phyloP scores from a whole-genome alignment of 2,329 filamentous ascomycete species.

The Penicillium janthinellum region DNA sequence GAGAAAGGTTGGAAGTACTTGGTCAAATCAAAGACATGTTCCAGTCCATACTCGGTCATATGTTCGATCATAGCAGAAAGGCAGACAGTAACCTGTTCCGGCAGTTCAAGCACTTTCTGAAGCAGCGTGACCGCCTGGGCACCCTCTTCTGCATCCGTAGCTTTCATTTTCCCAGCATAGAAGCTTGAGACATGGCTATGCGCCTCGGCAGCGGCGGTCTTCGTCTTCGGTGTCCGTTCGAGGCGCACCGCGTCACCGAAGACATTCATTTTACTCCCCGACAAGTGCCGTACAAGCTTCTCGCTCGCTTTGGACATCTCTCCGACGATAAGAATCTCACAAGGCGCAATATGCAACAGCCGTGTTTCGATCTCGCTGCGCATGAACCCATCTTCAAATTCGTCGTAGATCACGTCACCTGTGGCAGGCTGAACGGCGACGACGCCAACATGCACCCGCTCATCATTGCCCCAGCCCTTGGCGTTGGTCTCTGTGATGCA shows the following conservation, averaged over 20 bases:
- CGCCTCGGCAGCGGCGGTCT: constrained; percentile 80
- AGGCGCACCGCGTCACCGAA: constrained; percentile 89
- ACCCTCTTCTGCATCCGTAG: constrained; percentile 55
- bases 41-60: constrained; percentile 84
- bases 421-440: constrained; percentile 94
- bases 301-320: constrained; percentile 87
- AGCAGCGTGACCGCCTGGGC: constrained; percentile 67
- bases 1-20: constrained; percentile 98
- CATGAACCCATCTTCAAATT: constrained; percentile 98
- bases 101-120: constrained; percentile 81
- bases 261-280: constrained; percentile 84
- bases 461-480: constrained; percentile 81
- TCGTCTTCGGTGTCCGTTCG: constrained; percentile 73
- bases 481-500: constrained; percentile 85
- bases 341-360: constrained; percentile 92
- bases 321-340: constrained; percentile 91
- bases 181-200: constrained; percentile 90
- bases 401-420: constrained; percentile 92
- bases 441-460: constrained; percentile 89
- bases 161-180: constrained; percentile 82
- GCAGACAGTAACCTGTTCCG: constrained; percentile 85
- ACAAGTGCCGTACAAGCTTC: constrained; percentile 86
- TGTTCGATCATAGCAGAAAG: constrained; percentile 96
- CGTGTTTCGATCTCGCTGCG: constrained; percentile 92
- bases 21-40: constrained; percentile 93